phyloP scores from a whole-genome alignment of 2,329 filamentous ascomycete genomes.

The Ceratocystiopsis sp. region DNA sequence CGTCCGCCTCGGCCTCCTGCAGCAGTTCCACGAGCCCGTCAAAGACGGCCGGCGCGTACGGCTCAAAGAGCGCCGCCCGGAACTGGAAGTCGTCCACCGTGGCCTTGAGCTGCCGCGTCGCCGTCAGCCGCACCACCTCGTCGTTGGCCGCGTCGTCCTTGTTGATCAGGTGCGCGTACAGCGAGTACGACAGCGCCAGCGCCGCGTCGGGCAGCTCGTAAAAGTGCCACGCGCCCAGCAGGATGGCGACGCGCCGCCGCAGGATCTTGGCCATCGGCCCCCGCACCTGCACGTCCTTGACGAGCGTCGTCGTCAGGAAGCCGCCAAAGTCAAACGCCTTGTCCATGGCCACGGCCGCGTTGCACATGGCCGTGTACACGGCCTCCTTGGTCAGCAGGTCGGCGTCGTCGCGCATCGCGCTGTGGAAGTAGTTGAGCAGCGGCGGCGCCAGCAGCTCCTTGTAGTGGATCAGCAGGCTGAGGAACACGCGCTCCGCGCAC shows the following conservation, averaged over 20 bases:
- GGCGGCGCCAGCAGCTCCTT: constrained; percentile 66
- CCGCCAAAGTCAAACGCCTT: constrained; percentile 66
- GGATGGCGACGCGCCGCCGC: constrained; percentile 70
- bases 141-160: constrained; percentile 66
- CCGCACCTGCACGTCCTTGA: constrained; percentile 55
- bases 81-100: constrained; percentile 80
- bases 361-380: constrained; percentile 81
- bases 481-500: constrained; percentile 84
- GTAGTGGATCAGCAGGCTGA: constrained; percentile 80
- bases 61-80: constrained; percentile 52
- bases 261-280: constrained; percentile 58
- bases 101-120: constrained; percentile 65
- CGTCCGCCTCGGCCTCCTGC: constrained; percentile 60
- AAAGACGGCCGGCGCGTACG: constrained; percentile 59
- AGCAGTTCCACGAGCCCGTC: constrained; percentile 61
- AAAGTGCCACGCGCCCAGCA: constrained; percentile 78
- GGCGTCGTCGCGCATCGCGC: constrained; percentile 45
- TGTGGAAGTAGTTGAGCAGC: constrained; percentile 66
- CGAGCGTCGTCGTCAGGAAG: constrained; percentile 59
- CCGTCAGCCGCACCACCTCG: constrained; percentile 78
- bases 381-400: constrained; percentile 82
- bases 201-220: constrained; percentile 55
- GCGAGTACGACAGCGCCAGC: constrained; percentile 63
- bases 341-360: constrained; percentile 62
- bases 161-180: constrained; percentile 75